Base-by-base conservation (phyloP, 345 rosid species). In the Pelargonium nanum region DNA sequence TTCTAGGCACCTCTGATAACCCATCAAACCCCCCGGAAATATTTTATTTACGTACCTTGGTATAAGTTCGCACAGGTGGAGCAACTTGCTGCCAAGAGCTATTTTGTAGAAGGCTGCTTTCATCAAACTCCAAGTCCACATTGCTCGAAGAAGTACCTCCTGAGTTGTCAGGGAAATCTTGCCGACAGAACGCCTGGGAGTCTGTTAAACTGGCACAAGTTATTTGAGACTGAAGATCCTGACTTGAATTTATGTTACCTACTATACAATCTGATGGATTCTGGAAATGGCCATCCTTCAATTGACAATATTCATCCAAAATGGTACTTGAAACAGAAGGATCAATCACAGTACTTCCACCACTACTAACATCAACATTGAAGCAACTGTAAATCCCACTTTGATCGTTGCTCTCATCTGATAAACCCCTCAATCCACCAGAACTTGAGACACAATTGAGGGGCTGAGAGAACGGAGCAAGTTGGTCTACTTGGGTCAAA, bases 141-240 rank as follows among this genome's bases (percentile, higher is more conserved):
- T 88, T 90, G 80, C 96, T 86, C 13, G 95, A 88, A 62, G 97
- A 94, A 2, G 97, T 87, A 25, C 88, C 95, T 4, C 95, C 99
- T 1, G 95, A 88, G 72, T 66, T 84, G 70, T 89, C 98, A 0
- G 83, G 87, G 58, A 86, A 69, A 62, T 89, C 97, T 62, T 83
- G 95, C 58, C 80, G 83, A 57, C 95, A 82, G 74, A 94, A 73
- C 28, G 91, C 81, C 65, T 77, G 90, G 7, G 91, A 83, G 20
- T 90, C 96, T 32, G 95, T 88, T 59, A 90, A 80, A 75, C 97
- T 88, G 44, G 82, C 85, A 22, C 87, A 88, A 28, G 97, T 88
- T 59, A 94, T 90, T 79, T 94, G 97, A 50, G 97, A 90, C 77
- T 90, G 96, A 56, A 90, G 85, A 79, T 94, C 99, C 78, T 86